These are phyloP conservation scores for Amanita pseudoporphyria DNA, from an alignment of 768 basidiomycete species.

Conservation along the genomic window DNA sequence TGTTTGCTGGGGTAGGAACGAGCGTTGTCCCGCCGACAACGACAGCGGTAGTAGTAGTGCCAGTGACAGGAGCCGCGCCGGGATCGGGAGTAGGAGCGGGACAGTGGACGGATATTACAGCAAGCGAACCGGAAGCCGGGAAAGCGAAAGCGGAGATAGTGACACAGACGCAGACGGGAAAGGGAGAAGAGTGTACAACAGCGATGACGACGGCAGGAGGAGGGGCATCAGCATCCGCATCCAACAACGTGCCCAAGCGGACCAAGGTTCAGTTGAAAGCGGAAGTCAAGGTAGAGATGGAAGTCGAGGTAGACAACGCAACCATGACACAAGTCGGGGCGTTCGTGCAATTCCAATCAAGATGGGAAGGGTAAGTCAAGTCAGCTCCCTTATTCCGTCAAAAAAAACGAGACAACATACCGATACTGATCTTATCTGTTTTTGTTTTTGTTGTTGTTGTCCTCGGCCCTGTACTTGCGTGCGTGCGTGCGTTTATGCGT, in stretches of 20 bases:
- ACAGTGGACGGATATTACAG: too few species aligned
- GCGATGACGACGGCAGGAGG: neutral
- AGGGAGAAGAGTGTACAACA: too few species aligned
- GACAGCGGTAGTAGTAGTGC: neutral
- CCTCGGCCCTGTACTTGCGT: too few species aligned
- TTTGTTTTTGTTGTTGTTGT: too few species aligned
- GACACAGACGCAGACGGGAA: neutral
- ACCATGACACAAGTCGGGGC: slow-evolving; percentile 1
- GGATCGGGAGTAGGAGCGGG: too few species aligned
- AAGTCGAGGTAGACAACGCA: slow-evolving; percentile 1
- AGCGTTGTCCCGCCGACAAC: neutral
- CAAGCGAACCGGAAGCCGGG: neutral
- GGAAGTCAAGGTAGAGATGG: slow-evolving; percentile 4
- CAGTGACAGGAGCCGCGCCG: too few species aligned
- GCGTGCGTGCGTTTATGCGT: too few species aligned
- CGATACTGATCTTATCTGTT: neutral
- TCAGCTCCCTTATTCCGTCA: too few species aligned
- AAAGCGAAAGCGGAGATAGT: neutral
- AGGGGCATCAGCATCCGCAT: neutral
- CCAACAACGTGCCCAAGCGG: neutral
- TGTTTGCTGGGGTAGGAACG: neutral
- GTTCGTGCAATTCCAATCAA: slow-evolving; percentile 3
- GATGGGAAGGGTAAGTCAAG: slow-evolving; percentile 6
- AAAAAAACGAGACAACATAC: neutral
- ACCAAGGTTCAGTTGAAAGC: slow-evolving; percentile 4